These are phyloP conservation scores for Chalciporus sp. DNA, from an alignment of 1,284 basidiomycete genomes.

Conservation along the genomic window DNA sequence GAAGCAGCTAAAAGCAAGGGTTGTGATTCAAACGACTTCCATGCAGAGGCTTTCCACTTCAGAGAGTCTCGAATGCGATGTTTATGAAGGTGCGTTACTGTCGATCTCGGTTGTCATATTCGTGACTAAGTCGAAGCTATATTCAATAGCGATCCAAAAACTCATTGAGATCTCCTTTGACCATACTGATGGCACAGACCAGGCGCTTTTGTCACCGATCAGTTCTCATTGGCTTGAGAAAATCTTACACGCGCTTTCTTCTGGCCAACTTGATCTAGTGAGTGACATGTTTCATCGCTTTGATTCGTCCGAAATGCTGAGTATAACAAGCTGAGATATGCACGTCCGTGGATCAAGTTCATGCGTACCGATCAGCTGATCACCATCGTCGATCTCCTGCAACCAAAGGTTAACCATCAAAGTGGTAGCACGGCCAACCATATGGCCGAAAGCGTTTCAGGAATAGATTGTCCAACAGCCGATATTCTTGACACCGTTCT, in stretches of 20 bases:
- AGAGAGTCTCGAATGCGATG: conserved; percentile 17
- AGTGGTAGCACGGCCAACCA: too few species aligned
- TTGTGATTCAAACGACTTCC: conserved; percentile 38
- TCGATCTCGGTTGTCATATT: conserved; percentile 18
- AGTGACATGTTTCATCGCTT: background rate
- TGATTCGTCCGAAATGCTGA: background rate
- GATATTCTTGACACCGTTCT: too few species aligned
- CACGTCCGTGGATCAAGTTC: conserved; percentile 52
- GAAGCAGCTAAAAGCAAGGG: conserved; percentile 39
- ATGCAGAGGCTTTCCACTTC: conserved; percentile 39
- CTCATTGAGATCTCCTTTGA: conserved; percentile 33
- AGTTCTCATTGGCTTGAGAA: conserved; percentile 36
- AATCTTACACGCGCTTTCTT: conserved; percentile 15
- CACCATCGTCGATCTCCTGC: conserved; percentile 37
- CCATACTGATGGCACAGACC: conserved; percentile 27
- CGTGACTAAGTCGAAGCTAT: background rate
- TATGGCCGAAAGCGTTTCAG: too few species aligned
- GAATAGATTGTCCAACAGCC: too few species aligned
- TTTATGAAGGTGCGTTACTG: conserved; percentile 37
- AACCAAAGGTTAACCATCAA: conserved; percentile 15
- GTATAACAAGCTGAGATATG: conserved; percentile 34
- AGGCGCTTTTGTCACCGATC: conserved; percentile 29
- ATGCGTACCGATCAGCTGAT: conserved; percentile 41
- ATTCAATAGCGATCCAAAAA: conserved; percentile 32
- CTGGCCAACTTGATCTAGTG: conserved; percentile 17